Conservation (phyloP, 2,329 filamentous ascomycete species). For the Fusarium penzigii region DNA sequence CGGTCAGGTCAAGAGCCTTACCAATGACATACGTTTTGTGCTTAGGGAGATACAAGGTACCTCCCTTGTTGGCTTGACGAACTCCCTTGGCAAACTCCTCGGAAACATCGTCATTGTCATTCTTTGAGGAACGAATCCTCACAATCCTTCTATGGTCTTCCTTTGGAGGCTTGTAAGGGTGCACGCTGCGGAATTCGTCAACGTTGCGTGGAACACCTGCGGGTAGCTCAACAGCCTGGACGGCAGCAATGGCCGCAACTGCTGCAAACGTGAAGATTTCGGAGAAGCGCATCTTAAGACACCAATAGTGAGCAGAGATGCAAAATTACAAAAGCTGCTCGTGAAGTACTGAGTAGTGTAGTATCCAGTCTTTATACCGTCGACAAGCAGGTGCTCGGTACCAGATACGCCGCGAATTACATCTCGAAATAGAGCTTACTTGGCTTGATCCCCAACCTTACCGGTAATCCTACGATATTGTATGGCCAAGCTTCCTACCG, state of each 20-base stretch:
- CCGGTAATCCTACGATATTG: no score
- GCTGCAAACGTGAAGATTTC: no score
- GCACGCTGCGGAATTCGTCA: constrained; percentile 16
- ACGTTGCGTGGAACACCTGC: constrained; percentile 9
- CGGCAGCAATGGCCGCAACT: background rate
- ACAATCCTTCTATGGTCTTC: constrained; percentile 12
- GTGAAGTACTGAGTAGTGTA: no score
- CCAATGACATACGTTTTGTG: constrained; percentile 58
- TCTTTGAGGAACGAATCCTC: constrained; percentile 38
- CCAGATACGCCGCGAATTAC: no score
- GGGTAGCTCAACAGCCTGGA: constrained; percentile 8
- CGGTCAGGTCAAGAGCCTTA: constrained; percentile 59
- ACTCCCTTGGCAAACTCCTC: constrained; percentile 55
- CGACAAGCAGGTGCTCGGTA: no score
- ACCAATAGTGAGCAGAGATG: no score
- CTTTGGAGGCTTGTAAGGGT: constrained; percentile 9
- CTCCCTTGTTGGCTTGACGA: constrained; percentile 58
- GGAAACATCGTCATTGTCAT: constrained; percentile 58
- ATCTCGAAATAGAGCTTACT: no score
- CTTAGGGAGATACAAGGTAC: constrained; percentile 55
- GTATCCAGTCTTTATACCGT: no score
- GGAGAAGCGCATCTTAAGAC: no score
- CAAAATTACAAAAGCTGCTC: no score
- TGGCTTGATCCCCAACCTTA: no score
- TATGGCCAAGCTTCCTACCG: no score